A percentile compares a stretch with the other conserved stretches of the same genome.
Evolutionary conservation across 1,284 basidiomycete species (phyloP).

Genomic region (Stereum hirsutum): DNA sequence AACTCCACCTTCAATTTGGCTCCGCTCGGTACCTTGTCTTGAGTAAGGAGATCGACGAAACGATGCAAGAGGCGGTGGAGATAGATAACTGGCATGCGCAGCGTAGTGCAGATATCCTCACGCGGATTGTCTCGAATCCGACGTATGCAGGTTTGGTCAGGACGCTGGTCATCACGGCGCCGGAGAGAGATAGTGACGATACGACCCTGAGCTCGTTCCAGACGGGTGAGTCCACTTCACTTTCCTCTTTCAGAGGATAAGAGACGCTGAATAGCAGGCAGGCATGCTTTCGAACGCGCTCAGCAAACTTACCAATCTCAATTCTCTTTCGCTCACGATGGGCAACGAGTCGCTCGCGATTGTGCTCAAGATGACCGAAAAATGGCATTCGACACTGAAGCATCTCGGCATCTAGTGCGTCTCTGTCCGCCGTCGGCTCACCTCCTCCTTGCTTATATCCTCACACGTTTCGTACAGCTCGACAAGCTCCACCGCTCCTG

Average conservation of each 20-base stretch:
- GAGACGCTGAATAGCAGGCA: constrained; percentile 13
- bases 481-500: constrained; percentile 4
- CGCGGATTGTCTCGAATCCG: constrained; percentile 50
- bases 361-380: constrained; percentile 43
- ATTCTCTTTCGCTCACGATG: constrained; percentile 52
- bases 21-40: constrained; percentile 5
- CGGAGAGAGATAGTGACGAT: constrained; percentile 31
- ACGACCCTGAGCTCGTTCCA: constrained; percentile 55
- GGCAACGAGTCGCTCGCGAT: constrained; percentile 41
- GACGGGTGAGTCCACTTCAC: constrained; percentile 29
- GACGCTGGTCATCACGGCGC: constrained; percentile 48
- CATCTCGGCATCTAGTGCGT: constrained; percentile 40
- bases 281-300: constrained; percentile 63
- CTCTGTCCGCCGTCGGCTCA: constrained; percentile 12
- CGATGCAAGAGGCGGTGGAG: constrained; percentile 23
- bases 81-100: constrained; percentile 43
- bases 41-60: constrained; percentile 15
- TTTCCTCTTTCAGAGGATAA: not conserved
- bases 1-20: constrained; percentile 52
- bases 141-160: constrained; percentile 47
- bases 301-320: constrained; percentile 48
- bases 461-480: constrained; percentile 1
- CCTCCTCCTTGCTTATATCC: not conserved
- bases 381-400: constrained; percentile 37
- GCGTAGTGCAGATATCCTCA: constrained; percentile 60